Conservation (phyloP, 441 rosid species). For the Rhodomyrtus psidioides region DNA sequence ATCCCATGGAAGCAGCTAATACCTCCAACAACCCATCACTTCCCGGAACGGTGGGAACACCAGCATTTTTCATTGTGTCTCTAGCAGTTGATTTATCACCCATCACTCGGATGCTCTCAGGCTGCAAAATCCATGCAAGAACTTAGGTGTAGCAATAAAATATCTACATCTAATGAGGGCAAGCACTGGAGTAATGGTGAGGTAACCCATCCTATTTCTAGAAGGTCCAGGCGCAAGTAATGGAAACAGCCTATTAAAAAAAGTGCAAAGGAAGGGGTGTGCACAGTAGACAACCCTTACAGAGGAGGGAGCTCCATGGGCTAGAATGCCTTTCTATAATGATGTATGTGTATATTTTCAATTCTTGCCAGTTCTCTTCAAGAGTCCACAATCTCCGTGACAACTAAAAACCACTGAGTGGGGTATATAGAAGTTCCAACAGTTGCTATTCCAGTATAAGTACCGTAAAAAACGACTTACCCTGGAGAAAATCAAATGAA, state of each 20-base stretch:
- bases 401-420: neutral
- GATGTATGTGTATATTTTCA: neutral
- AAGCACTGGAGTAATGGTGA: neutral
- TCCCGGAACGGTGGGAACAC: constrained; percentile 99
- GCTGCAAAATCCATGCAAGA: constrained; percentile 33
- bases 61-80: constrained; percentile 96
- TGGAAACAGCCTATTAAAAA: neutral
- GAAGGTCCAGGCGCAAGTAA: neutral
- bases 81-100: constrained; percentile 97
- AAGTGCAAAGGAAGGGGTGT: neutral
- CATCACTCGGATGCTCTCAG: constrained; percentile 94
- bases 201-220: neutral
- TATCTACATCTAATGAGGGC: neutral
- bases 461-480: neutral
- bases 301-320: neutral
- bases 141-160: neutral
- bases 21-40: constrained; percentile 91
- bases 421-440: neutral
- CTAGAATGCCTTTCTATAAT: neutral
- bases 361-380: neutral
- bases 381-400: neutral
- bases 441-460: neutral
- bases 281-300: neutral
- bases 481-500: neutral
- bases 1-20: neutral